Conservation (phyloP, 768 basidiomycete species). For the Psilocybe tampanensis region DNA sequence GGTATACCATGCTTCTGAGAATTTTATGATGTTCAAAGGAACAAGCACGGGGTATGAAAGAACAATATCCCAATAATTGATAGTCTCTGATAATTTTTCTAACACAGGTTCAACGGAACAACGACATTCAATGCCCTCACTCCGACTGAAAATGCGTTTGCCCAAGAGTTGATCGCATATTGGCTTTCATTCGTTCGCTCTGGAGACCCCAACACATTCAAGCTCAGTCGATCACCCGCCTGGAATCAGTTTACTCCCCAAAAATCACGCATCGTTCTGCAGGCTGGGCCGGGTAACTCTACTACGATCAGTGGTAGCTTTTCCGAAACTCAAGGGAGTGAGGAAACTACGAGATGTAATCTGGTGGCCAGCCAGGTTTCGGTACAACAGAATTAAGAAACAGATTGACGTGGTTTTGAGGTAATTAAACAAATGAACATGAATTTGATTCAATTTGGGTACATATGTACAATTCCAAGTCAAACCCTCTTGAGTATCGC, state of each 20-base stretch:
- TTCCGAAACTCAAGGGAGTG: slow-evolving; percentile 10
- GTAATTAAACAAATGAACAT: too few species aligned
- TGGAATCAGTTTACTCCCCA: slow-evolving; percentile 37
- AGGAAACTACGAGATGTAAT: slow-evolving; percentile 17
- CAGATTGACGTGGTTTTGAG: too few species aligned
- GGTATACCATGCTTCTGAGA: slow-evolving; percentile 58
- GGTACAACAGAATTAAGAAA: slow-evolving; percentile 18
- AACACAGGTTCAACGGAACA: slow-evolving; percentile 50
- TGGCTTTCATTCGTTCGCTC: slow-evolving; percentile 68
- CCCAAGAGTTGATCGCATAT: slow-evolving; percentile 62
- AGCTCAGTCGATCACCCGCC: slow-evolving; percentile 48
- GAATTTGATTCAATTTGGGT: too few species aligned
- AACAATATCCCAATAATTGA: background rate
- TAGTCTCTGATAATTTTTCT: background rate
- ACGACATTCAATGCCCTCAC: slow-evolving; percentile 49
- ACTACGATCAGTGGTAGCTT: slow-evolving; percentile 19
- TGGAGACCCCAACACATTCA: slow-evolving; percentile 57
- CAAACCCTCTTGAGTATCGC: too few species aligned
- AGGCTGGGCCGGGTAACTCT: slow-evolving; percentile 13
- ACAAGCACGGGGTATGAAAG: slow-evolving; percentile 56
- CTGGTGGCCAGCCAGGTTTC: slow-evolving; percentile 19
- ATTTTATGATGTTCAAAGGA: slow-evolving; percentile 71
- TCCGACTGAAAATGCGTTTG: slow-evolving; percentile 50
- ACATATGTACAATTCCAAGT: too few species aligned
- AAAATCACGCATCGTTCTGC: slow-evolving; percentile 18